Conservation (phyloP, 305 asterid species). For the Solanum chacoense region DNA sequence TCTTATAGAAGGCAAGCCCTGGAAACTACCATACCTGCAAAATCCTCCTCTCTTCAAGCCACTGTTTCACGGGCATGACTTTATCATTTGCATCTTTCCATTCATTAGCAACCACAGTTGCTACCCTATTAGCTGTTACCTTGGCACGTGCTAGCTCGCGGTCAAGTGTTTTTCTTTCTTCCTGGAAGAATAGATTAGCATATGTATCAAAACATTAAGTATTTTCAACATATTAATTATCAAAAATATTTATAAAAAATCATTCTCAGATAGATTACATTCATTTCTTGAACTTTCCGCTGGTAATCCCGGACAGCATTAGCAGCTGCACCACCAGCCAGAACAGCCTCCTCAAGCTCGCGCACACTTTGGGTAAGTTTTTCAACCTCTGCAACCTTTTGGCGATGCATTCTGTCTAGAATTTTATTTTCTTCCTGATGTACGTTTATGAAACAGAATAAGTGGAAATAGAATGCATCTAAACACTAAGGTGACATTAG, state of each 20-base stretch:
- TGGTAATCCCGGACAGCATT: constrained; percentile 99
- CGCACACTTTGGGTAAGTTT: constrained; percentile 95
- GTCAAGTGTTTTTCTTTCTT: constrained; percentile 94
- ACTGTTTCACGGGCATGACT: constrained; percentile 98
- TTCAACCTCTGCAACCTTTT: constrained; percentile 98
- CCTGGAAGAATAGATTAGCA: constrained; percentile 32
- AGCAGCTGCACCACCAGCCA: constrained; percentile 99
- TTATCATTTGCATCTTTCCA: constrained; percentile 98
- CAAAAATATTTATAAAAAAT: background rate
- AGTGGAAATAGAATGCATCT: background rate
- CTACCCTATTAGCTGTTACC: constrained; percentile 98
- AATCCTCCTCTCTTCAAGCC: constrained; percentile 96
- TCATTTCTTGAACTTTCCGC: constrained; percentile 98
- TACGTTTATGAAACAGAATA: constrained; percentile 1
- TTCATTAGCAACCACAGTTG: constrained; percentile 97
- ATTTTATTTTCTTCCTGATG: constrained; percentile 94
- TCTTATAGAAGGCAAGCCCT: background rate
- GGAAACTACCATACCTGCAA: constrained; percentile 50
- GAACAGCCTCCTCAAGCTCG: constrained; percentile 99
- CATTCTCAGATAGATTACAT: constrained; percentile 38
- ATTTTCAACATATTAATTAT: background rate
- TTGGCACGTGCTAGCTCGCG: constrained; percentile 99
- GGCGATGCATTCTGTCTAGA: constrained; percentile 90
- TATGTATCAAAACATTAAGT: background rate
- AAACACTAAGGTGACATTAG: background rate